phyloP scores from a whole-genome alignment of 352 stramenopile species.

The Plasmopara muralis region DNA sequence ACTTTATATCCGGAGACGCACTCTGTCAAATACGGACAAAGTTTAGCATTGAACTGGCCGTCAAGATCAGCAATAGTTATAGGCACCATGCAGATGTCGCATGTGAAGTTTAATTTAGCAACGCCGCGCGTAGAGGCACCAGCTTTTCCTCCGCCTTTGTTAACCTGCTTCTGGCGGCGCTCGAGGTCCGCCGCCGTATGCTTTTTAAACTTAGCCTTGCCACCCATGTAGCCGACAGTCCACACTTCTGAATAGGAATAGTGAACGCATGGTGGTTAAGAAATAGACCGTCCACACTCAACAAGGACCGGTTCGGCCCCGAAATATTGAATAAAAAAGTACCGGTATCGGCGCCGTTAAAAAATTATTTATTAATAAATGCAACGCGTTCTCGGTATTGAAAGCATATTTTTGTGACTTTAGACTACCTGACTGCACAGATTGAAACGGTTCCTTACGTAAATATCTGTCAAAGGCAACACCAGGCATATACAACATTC shows the following conservation, averaged over 20 bases:
- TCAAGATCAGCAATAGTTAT: neutral
- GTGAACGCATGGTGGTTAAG: conserved; percentile 6
- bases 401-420: no score
- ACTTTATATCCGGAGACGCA: conserved; percentile 57
- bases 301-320: neutral
- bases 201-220: conserved; percentile 77
- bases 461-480: no score
- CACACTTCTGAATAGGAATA: conserved; percentile 1
- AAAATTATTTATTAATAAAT: no score
- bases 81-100: conserved; percentile 59
- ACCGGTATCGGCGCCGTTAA: no score
- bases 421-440: no score
- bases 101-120: conserved; percentile 64
- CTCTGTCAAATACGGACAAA: conserved; percentile 20
- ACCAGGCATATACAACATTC: no score
- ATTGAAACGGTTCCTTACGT: no score
- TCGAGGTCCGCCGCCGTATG: conserved; percentile 63
- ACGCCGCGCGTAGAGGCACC: conserved; percentile 30
- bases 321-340: no score
- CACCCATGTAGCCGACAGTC: conserved; percentile 33
- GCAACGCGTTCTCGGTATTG: no score
- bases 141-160: conserved; percentile 48
- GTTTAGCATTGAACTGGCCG: neutral
- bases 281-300: conserved; percentile 8
- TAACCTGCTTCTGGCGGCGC: conserved; percentile 41